Percentiles rank a stretch among this genome's conserved stretches.
Evolutionary conservation across 2,329 filamentous ascomycete genomes (phyloP).

Genomic region (Trichophyton verrucosum): DNA sequence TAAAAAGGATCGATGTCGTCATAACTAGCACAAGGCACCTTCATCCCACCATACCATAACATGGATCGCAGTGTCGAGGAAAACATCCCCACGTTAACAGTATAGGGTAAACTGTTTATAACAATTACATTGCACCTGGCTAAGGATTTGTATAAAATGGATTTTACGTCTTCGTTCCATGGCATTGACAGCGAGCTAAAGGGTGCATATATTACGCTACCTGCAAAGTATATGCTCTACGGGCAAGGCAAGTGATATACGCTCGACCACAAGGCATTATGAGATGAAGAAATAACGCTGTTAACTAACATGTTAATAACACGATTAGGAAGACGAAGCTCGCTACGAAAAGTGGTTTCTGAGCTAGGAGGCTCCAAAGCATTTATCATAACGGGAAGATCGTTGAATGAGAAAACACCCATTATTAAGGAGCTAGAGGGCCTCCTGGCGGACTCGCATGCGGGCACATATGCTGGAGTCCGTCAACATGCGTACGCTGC

Average conservation of each 20-base stretch:
- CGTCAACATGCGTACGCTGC: conserved; percentile 9
- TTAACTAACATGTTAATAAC: background rate
- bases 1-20: background rate
- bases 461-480: conserved; percentile 11
- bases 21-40: background rate
- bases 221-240: conserved; percentile 12
- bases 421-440: conserved; percentile 10
- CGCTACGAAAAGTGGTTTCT: conserved; percentile 7
- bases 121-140: background rate
- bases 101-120: background rate
- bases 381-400: conserved; percentile 12
- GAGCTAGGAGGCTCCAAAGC: conserved; percentile 11
- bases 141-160: background rate
- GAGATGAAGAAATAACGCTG: background rate
- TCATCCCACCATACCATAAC: background rate
- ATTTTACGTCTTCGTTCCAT: background rate
- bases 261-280: background rate
- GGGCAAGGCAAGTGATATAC: conserved; percentile 8
- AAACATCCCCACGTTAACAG: background rate
- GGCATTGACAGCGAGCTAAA: conserved; percentile 7
- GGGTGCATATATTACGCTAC: conserved; percentile 10
- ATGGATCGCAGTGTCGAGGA: background rate
- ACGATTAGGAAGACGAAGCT: conserved; percentile 8
- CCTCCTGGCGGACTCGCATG: conserved; percentile 6
- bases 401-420: conserved; percentile 12